Conservation (phyloP, 2,329 filamentous ascomycete species). For the Fusarium odoratissimum region DNA sequence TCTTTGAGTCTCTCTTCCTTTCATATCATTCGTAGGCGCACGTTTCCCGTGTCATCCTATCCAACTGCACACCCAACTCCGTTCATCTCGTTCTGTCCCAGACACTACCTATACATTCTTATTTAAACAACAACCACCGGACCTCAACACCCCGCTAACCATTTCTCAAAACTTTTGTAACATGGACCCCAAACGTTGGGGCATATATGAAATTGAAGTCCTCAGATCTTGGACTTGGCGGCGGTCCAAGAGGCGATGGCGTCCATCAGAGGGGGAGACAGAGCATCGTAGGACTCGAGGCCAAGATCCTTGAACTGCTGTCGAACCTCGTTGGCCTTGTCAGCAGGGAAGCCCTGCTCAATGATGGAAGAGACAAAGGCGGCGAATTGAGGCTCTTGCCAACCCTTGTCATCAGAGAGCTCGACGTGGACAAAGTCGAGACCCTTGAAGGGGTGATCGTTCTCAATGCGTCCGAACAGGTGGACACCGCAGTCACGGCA, state of each 20-base stretch:
- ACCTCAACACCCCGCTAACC: slow-evolving; percentile 18
- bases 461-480: slow-evolving; percentile 73
- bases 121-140: slow-evolving; percentile 19
- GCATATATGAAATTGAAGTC: neutral
- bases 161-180: slow-evolving; percentile 28
- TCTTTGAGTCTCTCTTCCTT: slow-evolving; percentile 15
- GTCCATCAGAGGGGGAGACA: slow-evolving; percentile 74
- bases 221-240: slow-evolving; percentile 53
- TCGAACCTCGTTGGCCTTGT: slow-evolving; percentile 66
- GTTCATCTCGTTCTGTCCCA: neutral
- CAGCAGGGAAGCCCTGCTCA: slow-evolving; percentile 72
- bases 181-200: neutral
- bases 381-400: slow-evolving; percentile 78
- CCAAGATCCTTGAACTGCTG: slow-evolving; percentile 64
- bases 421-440: slow-evolving; percentile 77
- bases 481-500: slow-evolving; percentile 72
- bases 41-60: slow-evolving; percentile 4
- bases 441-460: slow-evolving; percentile 73
- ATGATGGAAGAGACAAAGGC: slow-evolving; percentile 76
- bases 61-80: slow-evolving; percentile 28
- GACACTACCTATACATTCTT: slow-evolving; percentile 8
- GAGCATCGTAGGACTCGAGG: slow-evolving; percentile 70
- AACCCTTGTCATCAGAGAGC: slow-evolving; percentile 69
- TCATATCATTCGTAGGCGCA: slow-evolving; percentile 12
- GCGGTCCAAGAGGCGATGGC: slow-evolving; percentile 66